These are phyloP conservation scores for Calocera cornea DNA, from an alignment of 768 basidiomycete genomes.

Conservation along the genomic window DNA sequence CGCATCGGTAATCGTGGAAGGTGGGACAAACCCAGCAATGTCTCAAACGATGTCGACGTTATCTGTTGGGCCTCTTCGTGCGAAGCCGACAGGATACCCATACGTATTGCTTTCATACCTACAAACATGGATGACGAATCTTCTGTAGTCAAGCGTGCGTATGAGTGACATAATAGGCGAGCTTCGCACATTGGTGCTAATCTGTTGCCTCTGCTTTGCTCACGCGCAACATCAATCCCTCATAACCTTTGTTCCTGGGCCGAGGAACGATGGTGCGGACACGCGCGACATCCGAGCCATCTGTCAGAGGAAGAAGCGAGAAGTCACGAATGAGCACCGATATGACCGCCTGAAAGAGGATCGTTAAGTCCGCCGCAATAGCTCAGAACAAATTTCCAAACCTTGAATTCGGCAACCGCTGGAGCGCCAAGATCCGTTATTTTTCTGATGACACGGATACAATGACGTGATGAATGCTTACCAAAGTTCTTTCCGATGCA, in stretches of 20 bases:
- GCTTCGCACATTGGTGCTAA: too few relatives aligned
- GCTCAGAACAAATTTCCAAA: too few relatives aligned
- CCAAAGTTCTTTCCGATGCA: conserved; percentile 22
- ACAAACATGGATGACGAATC: too few relatives aligned
- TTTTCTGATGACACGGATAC: conserved; percentile 32
- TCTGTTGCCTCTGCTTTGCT: neutral
- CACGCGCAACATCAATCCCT: neutral
- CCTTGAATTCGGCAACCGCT: conserved; percentile 39
- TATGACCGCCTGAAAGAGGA: conserved; percentile 26
- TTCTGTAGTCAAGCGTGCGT: too few relatives aligned
- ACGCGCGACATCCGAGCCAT: neutral
- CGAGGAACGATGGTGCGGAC: neutral
- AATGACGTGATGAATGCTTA: neutral
- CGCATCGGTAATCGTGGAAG: too few relatives aligned
- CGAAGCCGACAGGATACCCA: too few relatives aligned
- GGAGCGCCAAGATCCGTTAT: conserved; percentile 50
- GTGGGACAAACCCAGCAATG: too few relatives aligned
- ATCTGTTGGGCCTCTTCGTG: too few relatives aligned
- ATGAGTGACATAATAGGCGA: too few relatives aligned
- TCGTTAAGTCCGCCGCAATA: too few relatives aligned
- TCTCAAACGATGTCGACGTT: too few relatives aligned
- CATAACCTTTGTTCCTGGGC: neutral
- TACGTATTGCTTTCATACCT: too few relatives aligned
- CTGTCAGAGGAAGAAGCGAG: conserved; percentile 34
- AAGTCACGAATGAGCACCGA: conserved; percentile 42